A percentile compares a stretch with the other conserved stretches of the same genome.
phyloP scores from a whole-genome alignment of 768 basidiomycete species.

The Auriscalpium microsporum region DNA sequence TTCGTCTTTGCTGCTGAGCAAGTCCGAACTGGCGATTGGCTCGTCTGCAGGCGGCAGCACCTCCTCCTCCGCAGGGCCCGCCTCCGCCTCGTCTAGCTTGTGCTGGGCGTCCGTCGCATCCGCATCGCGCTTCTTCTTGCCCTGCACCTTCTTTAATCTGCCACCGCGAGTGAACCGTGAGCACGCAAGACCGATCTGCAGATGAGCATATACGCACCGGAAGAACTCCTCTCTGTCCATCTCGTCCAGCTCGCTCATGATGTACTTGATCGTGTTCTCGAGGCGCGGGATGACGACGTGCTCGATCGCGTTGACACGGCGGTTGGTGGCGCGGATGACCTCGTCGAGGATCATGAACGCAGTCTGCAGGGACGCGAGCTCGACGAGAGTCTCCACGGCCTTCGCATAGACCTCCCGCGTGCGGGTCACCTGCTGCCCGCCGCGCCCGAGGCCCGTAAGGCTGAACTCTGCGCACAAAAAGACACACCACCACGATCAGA shows the following conservation, averaged over 20 bases:
- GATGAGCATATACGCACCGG: conserved; percentile 38
- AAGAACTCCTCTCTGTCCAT: conserved; percentile 98
- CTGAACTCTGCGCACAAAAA: conserved; percentile 66
- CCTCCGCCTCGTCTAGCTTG: conserved; percentile 7
- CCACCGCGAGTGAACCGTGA: conserved; percentile 1
- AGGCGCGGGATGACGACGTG: conserved; percentile 92
- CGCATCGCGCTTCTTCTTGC: conserved; percentile 87
- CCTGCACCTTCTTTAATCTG: conserved; percentile 94
- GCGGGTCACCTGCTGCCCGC: conserved; percentile 91
- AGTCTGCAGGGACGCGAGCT: conserved; percentile 93
- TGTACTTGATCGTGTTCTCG: conserved; percentile 97
- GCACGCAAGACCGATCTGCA: background rate
- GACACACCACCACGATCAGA: background rate
- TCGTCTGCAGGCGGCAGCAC: conserved; percentile 16
- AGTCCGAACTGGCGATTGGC: conserved; percentile 35
- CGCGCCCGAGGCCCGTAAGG: conserved; percentile 91
- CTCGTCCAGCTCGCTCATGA: conserved; percentile 94
- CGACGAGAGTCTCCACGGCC: conserved; percentile 93
- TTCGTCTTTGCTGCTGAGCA: conserved; percentile 80
- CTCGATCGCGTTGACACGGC: conserved; percentile 97
- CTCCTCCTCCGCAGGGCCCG: conserved; percentile 5
- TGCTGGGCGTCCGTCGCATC: conserved; percentile 22
- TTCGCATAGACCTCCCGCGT: conserved; percentile 98
- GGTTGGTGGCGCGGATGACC: conserved; percentile 98
- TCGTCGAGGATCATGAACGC: conserved; percentile 98